A percentile compares a stretch with the other conserved stretches of the same genome.
phyloP scores from a whole-genome alignment of 2,329 filamentous ascomycete species.

The Xylaria sp. region DNA sequence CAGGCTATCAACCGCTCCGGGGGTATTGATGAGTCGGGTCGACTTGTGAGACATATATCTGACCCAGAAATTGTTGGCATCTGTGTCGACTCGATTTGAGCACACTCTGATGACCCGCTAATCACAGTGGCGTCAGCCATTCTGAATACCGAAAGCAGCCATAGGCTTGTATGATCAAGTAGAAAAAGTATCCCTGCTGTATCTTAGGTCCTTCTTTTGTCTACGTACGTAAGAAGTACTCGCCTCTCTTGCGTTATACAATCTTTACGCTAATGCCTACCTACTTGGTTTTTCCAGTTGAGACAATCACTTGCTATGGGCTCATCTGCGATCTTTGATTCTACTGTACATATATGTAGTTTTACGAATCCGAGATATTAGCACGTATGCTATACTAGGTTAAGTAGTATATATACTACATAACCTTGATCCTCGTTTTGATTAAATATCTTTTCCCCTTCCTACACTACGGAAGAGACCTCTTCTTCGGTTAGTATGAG shows the following conservation, averaged over 20 bases:
- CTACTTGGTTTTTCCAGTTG: not conserved
- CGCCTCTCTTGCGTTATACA: not conserved
- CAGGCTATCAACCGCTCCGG: slow-evolving; percentile 4
- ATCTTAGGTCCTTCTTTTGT: not conserved
- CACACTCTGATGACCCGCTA: slow-evolving; percentile 10
- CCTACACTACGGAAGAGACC: not conserved
- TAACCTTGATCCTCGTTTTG: slow-evolving; percentile 24
- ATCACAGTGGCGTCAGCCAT: slow-evolving; percentile 28
- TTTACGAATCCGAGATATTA: slow-evolving; percentile 5
- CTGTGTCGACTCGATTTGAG: not conserved
- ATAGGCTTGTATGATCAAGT: not conserved
- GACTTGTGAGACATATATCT: slow-evolving; percentile 24
- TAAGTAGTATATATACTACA: not conserved
- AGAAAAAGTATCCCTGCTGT: not conserved
- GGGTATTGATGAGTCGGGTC: not conserved
- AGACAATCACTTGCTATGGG: slow-evolving; percentile 16
- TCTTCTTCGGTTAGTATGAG: not conserved
- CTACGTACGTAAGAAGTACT: not conserved
- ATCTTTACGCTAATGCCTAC: not conserved
- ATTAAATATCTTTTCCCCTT: not conserved
- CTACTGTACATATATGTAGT: no score
- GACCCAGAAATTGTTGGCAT: slow-evolving; percentile 1
- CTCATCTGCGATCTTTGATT: not conserved
- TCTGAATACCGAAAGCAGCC: not conserved
- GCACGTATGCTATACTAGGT: not conserved